Percentiles rank a stretch among this genome's conserved stretches.
Evolutionary conservation across 2,329 filamentous ascomycete species (phyloP).

Genomic region (Rasamsonia emersonii): DNA sequence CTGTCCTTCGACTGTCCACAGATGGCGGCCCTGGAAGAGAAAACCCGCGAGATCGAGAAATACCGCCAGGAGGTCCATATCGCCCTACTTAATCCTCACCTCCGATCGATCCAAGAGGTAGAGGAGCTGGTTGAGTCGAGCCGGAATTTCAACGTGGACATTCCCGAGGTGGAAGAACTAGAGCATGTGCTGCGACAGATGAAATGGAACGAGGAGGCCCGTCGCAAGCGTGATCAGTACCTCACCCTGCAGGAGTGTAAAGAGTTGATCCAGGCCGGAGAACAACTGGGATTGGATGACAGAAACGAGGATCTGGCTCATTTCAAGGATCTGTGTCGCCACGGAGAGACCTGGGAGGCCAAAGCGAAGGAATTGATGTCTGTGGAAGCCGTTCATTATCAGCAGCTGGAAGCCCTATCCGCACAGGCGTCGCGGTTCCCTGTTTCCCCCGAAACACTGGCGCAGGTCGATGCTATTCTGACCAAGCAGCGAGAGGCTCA

Average conservation of each 20-base stretch:
- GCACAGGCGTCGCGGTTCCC: slow-evolving; percentile 72
- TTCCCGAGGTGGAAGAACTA: slow-evolving; percentile 76
- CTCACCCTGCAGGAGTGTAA: slow-evolving; percentile 70
- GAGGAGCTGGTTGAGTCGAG: slow-evolving; percentile 88
- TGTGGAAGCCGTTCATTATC: slow-evolving; percentile 87
- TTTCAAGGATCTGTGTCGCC: slow-evolving; percentile 65
- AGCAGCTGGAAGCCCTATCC: slow-evolving; percentile 85
- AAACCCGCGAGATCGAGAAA: slow-evolving; percentile 70
- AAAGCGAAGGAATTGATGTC: slow-evolving; percentile 89
- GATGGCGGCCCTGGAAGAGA: slow-evolving; percentile 75
- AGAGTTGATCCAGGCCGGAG: slow-evolving; percentile 68
- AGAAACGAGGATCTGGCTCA: slow-evolving; percentile 72
- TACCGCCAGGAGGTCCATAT: slow-evolving; percentile 70
- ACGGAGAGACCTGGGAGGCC: slow-evolving; percentile 80
- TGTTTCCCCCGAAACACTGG: slow-evolving; percentile 71
- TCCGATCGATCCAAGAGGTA: slow-evolving; percentile 62
- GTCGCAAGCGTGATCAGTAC: slow-evolving; percentile 55
- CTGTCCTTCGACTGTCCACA: slow-evolving; percentile 92
- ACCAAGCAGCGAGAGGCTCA: slow-evolving; percentile 95
- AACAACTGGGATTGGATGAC: slow-evolving; percentile 66
- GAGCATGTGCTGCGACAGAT: slow-evolving; percentile 74
- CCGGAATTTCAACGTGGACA: slow-evolving; percentile 80
- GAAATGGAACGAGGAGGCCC: slow-evolving; percentile 78
- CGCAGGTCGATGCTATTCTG: slow-evolving; percentile 79
- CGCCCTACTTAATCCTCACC: slow-evolving; percentile 58